A percentile compares a stretch with the other conserved stretches of the same genome.
Conservation (phyloP, 495 filamentous ascomycete genomes). For the Talaromyces stipitatus region DNA sequence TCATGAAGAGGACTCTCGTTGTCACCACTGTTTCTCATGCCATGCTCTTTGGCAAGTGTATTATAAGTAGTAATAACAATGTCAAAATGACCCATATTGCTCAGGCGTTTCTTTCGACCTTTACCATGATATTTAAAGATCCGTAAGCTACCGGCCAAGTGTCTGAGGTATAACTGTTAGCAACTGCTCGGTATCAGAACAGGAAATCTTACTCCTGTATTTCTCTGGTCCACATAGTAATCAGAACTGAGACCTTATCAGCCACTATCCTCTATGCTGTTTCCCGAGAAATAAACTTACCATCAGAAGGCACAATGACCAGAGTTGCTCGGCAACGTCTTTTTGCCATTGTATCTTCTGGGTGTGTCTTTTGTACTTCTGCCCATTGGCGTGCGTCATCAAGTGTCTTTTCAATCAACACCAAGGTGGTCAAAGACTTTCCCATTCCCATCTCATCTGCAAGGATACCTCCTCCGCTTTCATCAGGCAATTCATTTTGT, state of each 20-base stretch:
- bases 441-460: slow-evolving; percentile 23
- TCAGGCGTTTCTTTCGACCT: background rate
- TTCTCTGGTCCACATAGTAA: slow-evolving; percentile 8
- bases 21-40: background rate
- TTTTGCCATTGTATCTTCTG: background rate
- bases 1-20: slow-evolving; percentile 7
- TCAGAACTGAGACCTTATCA: slow-evolving; percentile 7
- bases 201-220: slow-evolving; percentile 2
- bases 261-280: too few species aligned
- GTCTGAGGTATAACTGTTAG: background rate
- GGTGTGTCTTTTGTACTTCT: background rate
- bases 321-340: slow-evolving; percentile 15
- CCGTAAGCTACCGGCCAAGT: slow-evolving; percentile 1
- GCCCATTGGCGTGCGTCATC: background rate
- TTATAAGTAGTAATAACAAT: slow-evolving; percentile 14
- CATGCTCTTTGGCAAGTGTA: slow-evolving; percentile 9
- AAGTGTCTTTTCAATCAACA: slow-evolving; percentile 37
- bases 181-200: background rate
- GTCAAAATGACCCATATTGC: slow-evolving; percentile 4
- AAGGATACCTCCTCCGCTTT: slow-evolving; percentile 37
- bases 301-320: slow-evolving; percentile 25
- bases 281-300: too few species aligned
- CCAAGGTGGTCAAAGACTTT: slow-evolving; percentile 31
- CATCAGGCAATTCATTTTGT: slow-evolving; percentile 59
- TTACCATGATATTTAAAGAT: slow-evolving; percentile 8